Percentiles rank a stretch among this genome's conserved stretches.
These are phyloP conservation scores for Syzygium oleosum DNA, from an alignment of 345 rosid genomes.

Conservation along the genomic window DNA sequence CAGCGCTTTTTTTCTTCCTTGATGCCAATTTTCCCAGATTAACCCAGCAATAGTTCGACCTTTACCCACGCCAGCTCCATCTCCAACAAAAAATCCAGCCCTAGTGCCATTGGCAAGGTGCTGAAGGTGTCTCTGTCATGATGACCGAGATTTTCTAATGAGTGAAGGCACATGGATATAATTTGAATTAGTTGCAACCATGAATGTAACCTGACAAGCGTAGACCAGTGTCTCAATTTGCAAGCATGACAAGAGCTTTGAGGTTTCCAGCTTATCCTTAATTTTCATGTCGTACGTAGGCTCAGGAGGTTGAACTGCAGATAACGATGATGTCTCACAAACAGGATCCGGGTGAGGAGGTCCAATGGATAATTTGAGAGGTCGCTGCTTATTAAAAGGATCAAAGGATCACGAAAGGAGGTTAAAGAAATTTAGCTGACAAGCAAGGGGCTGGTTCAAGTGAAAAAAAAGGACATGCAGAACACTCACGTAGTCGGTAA, in stretches of 20 bases:
- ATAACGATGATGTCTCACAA: conserved; percentile 91
- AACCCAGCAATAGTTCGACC: conserved; percentile 97
- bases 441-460: background rate
- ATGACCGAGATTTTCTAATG: conserved; percentile 13
- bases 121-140: conserved; percentile 80
- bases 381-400: conserved; percentile 45
- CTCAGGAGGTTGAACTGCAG: conserved; percentile 97
- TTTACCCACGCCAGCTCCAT: conserved; percentile 99
- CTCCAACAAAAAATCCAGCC: conserved; percentile 98
- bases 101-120: conserved; percentile 78
- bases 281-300: conserved; percentile 74
- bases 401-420: background rate
- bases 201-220: conserved; percentile 78
- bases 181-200: conserved; percentile 9
- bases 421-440: background rate
- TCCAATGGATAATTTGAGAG: conserved; percentile 84
- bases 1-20: conserved; percentile 76
- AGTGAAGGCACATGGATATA: conserved; percentile 1
- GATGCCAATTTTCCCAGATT: conserved; percentile 96
- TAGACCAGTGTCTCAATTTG: conserved; percentile 99
- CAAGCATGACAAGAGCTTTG: conserved; percentile 83
- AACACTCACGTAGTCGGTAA: conserved; percentile 84
- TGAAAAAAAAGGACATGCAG: background rate
- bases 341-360: conserved; percentile 97
- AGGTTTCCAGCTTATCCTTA: conserved; percentile 62